Percentiles rank a stretch among this genome's conserved stretches.
Conservation (phyloP, 2,329 filamentous ascomycete genomes). For the Lachnellula arida region DNA sequence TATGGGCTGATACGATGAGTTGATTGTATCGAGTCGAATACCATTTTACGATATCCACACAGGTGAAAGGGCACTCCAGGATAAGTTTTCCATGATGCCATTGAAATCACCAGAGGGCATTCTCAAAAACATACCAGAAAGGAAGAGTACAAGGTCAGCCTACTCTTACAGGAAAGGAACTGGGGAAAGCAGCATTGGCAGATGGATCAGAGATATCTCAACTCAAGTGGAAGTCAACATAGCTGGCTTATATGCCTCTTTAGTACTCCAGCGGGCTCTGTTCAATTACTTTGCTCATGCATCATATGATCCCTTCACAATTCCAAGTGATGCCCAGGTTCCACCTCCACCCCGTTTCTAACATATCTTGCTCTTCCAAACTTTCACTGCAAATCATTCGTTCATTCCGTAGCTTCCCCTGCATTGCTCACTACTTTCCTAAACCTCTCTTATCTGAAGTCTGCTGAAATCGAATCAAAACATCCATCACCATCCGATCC, state of each 20-base stretch:
- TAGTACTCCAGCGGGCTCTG: neutral
- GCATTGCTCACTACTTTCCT: slow-evolving; percentile 44
- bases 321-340: slow-evolving; percentile 44
- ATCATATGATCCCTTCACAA: slow-evolving; percentile 22
- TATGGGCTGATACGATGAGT: neutral
- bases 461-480: slow-evolving; percentile 29
- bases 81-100: neutral
- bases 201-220: neutral
- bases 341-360: slow-evolving; percentile 44
- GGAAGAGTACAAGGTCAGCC: too few species aligned
- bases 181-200: too few species aligned
- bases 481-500: slow-evolving; percentile 33
- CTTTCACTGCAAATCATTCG: slow-evolving; percentile 50
- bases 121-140: neutral
- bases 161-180: too few species aligned
- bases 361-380: slow-evolving; percentile 49
- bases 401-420: slow-evolving; percentile 43
- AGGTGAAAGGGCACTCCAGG: too few species aligned
- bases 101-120: neutral
- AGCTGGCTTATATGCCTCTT: neutral
- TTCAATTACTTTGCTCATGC: slow-evolving; percentile 5
- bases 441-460: slow-evolving; percentile 34
- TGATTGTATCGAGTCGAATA: neutral
- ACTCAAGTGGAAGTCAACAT: neutral
- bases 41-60: too few species aligned